Percentiles rank a stretch among this genome's conserved stretches.
phyloP scores from a whole-genome alignment of 2,329 filamentous ascomycete genomes.

The Neoscytalidium dimidiatum region DNA sequence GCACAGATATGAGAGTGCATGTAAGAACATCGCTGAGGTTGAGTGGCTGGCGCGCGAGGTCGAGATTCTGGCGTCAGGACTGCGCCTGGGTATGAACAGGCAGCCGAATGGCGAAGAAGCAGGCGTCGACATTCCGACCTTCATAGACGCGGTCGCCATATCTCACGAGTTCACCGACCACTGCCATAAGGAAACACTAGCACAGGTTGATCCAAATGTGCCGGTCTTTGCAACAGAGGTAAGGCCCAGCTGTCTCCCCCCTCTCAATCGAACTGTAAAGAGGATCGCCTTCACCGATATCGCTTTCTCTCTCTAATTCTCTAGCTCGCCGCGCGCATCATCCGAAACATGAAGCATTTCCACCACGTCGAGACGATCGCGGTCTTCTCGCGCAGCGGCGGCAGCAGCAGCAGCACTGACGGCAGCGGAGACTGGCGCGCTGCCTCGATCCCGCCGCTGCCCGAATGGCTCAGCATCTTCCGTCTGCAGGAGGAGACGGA shows the following conservation, averaged over 20 bases:
- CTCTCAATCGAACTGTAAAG: not conserved
- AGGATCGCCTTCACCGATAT: not conserved
- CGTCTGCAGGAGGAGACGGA: slow-evolving; percentile 49
- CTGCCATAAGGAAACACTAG: slow-evolving; percentile 63
- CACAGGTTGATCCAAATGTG: slow-evolving; percentile 54
- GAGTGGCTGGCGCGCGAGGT: slow-evolving; percentile 53
- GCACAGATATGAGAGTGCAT: slow-evolving; percentile 53
- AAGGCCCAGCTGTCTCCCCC: not conserved
- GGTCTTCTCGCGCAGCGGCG: slow-evolving; percentile 46
- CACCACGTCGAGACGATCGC: slow-evolving; percentile 54
- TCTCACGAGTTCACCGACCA: slow-evolving; percentile 71
- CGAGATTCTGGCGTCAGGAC: slow-evolving; percentile 43
- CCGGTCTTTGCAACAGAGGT: slow-evolving; percentile 61
- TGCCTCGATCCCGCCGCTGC: slow-evolving; percentile 50
- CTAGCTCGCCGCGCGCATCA: slow-evolving; percentile 57
- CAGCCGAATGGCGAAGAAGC: slow-evolving; percentile 21
- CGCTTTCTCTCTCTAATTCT: not conserved
- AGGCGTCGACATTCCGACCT: slow-evolving; percentile 29
- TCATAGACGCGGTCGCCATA: slow-evolving; percentile 61
- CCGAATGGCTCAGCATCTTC: slow-evolving; percentile 63
- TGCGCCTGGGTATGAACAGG: slow-evolving; percentile 23
- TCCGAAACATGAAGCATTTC: slow-evolving; percentile 63
- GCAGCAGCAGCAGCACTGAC: too few relatives aligned
- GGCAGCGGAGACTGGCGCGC: slow-evolving; percentile 55
- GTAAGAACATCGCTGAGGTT: slow-evolving; percentile 58